phyloP scores from a whole-genome alignment of 2,329 filamentous ascomycete genomes.

The Aureobasidium sp. region DNA sequence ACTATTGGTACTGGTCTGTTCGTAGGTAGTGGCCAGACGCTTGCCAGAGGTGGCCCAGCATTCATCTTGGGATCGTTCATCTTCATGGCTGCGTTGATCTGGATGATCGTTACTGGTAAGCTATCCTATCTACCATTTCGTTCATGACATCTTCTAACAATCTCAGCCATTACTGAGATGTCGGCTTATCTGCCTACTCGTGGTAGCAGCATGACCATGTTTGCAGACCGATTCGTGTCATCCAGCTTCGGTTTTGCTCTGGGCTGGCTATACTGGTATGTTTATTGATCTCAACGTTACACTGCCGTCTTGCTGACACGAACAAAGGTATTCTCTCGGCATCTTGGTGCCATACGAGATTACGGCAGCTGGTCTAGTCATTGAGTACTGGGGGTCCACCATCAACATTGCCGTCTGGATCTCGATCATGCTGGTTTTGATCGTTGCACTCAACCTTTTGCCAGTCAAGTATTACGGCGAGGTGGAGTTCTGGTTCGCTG shows the following conservation, averaged over 20 bases:
- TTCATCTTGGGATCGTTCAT: constrained; percentile 34
- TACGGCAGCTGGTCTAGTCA: constrained; percentile 27
- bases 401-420: constrained; percentile 34
- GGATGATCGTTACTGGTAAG: constrained; percentile 32
- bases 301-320: neutral
- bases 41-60: constrained; percentile 29
- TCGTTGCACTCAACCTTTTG: constrained; percentile 37
- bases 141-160: neutral
- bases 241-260: constrained; percentile 37
- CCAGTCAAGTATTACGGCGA: constrained; percentile 44
- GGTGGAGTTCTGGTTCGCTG: constrained; percentile 44
- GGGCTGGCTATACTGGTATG: constrained; percentile 32
- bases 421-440: constrained; percentile 28
- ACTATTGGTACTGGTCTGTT: constrained; percentile 23
- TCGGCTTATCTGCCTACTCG: constrained; percentile 51
- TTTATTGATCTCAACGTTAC: neutral
- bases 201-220: constrained; percentile 42
- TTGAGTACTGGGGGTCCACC: constrained; percentile 27
- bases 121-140: constrained; percentile 23
- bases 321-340: constrained; percentile 25
- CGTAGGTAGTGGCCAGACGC: constrained; percentile 29
- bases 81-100: constrained; percentile 35
- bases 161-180: constrained; percentile 38
- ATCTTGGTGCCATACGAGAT: constrained; percentile 31
- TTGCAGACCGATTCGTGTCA: constrained; percentile 36